Evolutionary conservation across 1,139 yeast genomes (phyloP).

Genomic region (Yamadazyma mexicana): DNA sequence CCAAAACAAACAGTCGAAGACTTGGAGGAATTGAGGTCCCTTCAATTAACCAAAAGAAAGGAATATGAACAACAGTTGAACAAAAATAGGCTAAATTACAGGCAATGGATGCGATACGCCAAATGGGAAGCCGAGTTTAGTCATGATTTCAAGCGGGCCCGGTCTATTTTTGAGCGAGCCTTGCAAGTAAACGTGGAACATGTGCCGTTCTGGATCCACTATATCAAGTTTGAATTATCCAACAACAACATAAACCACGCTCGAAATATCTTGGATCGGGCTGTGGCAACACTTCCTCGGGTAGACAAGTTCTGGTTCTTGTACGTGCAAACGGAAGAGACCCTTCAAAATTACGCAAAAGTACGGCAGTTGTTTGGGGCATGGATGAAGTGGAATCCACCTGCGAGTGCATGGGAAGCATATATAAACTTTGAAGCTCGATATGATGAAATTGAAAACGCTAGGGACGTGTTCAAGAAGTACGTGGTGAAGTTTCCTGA

Average conservation of each 20-base stretch:
- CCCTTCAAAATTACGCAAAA: slow-evolving; percentile 61
- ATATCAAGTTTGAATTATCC: slow-evolving; percentile 75
- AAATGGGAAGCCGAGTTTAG: slow-evolving; percentile 78
- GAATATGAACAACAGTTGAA: slow-evolving; percentile 87
- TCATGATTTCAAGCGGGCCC: slow-evolving; percentile 69
- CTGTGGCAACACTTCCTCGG: slow-evolving; percentile 70
- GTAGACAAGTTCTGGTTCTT: slow-evolving; percentile 86
- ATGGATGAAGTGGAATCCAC: slow-evolving; percentile 81
- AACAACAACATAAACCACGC: slow-evolving; percentile 83
- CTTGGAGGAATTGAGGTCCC: slow-evolving; percentile 74
- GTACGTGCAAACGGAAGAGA: slow-evolving; percentile 81
- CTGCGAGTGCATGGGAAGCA: slow-evolving; percentile 69
- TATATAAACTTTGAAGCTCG: slow-evolving; percentile 73
- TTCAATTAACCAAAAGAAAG: slow-evolving; percentile 71
- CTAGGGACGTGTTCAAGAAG: slow-evolving; percentile 55
- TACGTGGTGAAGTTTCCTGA: slow-evolving; percentile 56
- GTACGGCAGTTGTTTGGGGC: slow-evolving; percentile 69
- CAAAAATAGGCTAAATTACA: slow-evolving; percentile 74
- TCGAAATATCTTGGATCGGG: slow-evolving; percentile 78
- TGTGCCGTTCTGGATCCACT: slow-evolving; percentile 84
- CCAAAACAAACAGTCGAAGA: slow-evolving; percentile 64
- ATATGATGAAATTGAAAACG: slow-evolving; percentile 59
- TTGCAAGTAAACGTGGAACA: slow-evolving; percentile 70
- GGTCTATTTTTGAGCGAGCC: slow-evolving; percentile 89
- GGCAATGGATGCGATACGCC: slow-evolving; percentile 94